phyloP scores from a whole-genome alignment of 371 early-diverging fungal species.

The Lichtheimia hyalospora region DNA sequence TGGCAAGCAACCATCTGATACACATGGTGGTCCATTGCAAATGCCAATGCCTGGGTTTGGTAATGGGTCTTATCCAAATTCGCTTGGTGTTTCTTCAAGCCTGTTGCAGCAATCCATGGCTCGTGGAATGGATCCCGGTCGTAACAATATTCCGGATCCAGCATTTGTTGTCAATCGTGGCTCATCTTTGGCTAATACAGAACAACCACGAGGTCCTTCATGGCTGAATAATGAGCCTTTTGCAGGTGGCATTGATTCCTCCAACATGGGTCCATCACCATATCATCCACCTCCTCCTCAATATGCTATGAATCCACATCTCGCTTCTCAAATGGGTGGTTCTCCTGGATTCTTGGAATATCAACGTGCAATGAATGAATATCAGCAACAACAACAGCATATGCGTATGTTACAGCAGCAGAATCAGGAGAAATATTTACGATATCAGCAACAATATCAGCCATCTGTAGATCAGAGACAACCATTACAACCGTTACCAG shows the following conservation, averaged over 20 bases:
- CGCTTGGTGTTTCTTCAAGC: too few species aligned
- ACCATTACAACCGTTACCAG: slow-evolving; percentile 26
- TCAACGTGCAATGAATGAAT: slow-evolving; percentile 32
- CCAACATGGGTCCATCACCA: slow-evolving; percentile 18
- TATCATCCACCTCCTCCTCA: slow-evolving; percentile 15
- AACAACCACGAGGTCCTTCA: slow-evolving; percentile 22
- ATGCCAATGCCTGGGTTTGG: too few species aligned
- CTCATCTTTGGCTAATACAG: slow-evolving; percentile 18
- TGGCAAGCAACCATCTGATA: too few species aligned
- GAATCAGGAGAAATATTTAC: slow-evolving; percentile 51
- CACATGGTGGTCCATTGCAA: too few species aligned
- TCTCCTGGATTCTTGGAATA: slow-evolving; percentile 38
- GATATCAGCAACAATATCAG: slow-evolving; percentile 49
- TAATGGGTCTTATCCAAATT: too few species aligned
- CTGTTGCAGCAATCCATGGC: slow-evolving; percentile 2
- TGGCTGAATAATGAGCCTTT: slow-evolving; percentile 25
- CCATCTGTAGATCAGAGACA: slow-evolving; percentile 27
- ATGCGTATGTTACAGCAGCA: slow-evolving; percentile 48
- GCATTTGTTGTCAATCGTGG: slow-evolving; percentile 24
- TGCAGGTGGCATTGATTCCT: slow-evolving; percentile 22
- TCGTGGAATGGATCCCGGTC: slow-evolving; percentile 16
- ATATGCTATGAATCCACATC: slow-evolving; percentile 24
- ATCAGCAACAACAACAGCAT: slow-evolving; percentile 47
- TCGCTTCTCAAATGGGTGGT: slow-evolving; percentile 16
- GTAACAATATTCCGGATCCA: slow-evolving; percentile 7